A percentile compares a stretch with the other conserved stretches of the same genome.
phyloP scores from a whole-genome alignment of 495 filamentous ascomycete genomes.

The Sordaria brevicollis region DNA sequence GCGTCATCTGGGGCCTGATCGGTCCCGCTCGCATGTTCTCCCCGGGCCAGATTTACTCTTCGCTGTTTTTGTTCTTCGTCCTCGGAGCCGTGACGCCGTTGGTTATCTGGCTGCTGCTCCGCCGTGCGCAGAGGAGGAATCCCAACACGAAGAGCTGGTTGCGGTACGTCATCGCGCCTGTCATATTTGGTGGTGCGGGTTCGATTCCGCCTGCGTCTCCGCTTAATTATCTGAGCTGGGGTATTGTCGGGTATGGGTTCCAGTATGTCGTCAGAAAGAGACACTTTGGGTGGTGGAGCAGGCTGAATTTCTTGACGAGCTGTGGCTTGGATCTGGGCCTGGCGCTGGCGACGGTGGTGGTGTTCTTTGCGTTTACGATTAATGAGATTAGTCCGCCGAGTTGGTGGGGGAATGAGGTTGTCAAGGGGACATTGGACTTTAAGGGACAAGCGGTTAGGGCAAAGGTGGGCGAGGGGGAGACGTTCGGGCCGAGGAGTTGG shows the following conservation, averaged over 20 bases:
- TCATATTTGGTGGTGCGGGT: slow-evolving; percentile 59
- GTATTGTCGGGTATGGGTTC: slow-evolving; percentile 54
- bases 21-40: slow-evolving; percentile 58
- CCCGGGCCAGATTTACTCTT: slow-evolving; percentile 56
- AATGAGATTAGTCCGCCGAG: slow-evolving; percentile 35
- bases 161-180: slow-evolving; percentile 51
- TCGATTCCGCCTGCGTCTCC: slow-evolving; percentile 57
- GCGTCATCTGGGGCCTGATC: slow-evolving; percentile 61
- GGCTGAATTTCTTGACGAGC: slow-evolving; percentile 53
- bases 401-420: slow-evolving; percentile 47
- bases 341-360: slow-evolving; percentile 50
- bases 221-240: slow-evolving; percentile 61
- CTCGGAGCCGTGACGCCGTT: slow-evolving; percentile 48
- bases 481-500: slow-evolving; percentile 49
- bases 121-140: slow-evolving; percentile 36
- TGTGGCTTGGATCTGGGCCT: slow-evolving; percentile 53
- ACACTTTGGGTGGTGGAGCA: slow-evolving; percentile 56
- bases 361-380: slow-evolving; percentile 49
- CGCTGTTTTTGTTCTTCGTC: slow-evolving; percentile 54
- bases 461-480: slow-evolving; percentile 37
- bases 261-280: slow-evolving; percentile 48
- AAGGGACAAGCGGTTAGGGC: slow-evolving; percentile 42
- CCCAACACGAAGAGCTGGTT: slow-evolving; percentile 31
- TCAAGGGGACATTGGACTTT: slow-evolving; percentile 40
- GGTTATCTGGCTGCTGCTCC: slow-evolving; percentile 36